phyloP scores from a whole-genome alignment of 2,329 filamentous ascomycete genomes.

The Penicillium sp. region DNA sequence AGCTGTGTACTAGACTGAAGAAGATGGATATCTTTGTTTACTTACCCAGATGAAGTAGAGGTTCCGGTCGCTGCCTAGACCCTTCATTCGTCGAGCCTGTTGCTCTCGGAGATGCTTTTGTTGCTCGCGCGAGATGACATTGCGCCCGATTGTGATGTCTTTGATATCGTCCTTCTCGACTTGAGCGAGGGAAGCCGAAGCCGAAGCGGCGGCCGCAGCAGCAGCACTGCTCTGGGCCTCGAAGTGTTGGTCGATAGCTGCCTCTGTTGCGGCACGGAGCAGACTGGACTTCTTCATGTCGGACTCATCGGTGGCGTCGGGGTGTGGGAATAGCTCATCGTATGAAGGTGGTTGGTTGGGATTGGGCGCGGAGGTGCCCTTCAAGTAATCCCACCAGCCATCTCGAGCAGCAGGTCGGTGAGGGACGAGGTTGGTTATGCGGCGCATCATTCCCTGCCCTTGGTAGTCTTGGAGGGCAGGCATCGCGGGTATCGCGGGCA shows the following conservation, averaged over 20 bases:
- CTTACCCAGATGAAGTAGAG: slow-evolving; percentile 57
- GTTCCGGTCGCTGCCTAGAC: slow-evolving; percentile 51
- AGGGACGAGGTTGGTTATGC: slow-evolving; percentile 72
- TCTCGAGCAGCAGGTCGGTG: slow-evolving; percentile 57
- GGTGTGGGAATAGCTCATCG: slow-evolving; percentile 70
- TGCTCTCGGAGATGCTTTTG: slow-evolving; percentile 49
- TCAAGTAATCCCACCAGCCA: slow-evolving; percentile 68
- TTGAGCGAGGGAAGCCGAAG: slow-evolving; percentile 19
- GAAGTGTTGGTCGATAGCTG: slow-evolving; percentile 48
- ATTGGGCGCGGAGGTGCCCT: slow-evolving; percentile 47
- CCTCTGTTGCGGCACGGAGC: slow-evolving; percentile 45
- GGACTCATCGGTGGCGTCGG: slow-evolving; percentile 35
- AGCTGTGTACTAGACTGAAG: slow-evolving; percentile 20
- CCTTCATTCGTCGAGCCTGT: slow-evolving; percentile 51
- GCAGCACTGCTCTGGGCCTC: slow-evolving; percentile 35
- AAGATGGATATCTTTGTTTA: slow-evolving; percentile 7
- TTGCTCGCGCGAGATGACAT: slow-evolving; percentile 46
- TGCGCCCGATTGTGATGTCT: slow-evolving; percentile 46
- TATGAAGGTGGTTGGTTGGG: slow-evolving; percentile 69
- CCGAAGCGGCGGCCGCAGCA: slow-evolving; percentile 15
- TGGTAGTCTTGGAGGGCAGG: slow-evolving; percentile 70
- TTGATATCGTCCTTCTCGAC: slow-evolving; percentile 39
- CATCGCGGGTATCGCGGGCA: slow-evolving; percentile 60
- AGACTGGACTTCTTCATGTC: slow-evolving; percentile 47
- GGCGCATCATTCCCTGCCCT: slow-evolving; percentile 68